These are phyloP conservation scores for Starmerella cellae DNA, from an alignment of 805 yeast species.

Conservation along the genomic window DNA sequence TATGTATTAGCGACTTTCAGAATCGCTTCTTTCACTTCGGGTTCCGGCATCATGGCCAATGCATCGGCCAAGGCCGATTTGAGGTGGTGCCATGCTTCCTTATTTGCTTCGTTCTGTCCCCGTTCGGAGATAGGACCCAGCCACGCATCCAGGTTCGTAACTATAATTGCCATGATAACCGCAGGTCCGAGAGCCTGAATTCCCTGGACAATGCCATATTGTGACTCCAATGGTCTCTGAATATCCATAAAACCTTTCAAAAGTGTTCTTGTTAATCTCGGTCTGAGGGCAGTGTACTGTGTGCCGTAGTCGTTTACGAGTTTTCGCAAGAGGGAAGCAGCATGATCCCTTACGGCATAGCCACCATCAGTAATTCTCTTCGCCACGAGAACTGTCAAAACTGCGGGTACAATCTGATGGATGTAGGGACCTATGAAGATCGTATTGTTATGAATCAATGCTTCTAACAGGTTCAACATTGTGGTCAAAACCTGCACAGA, in stretches of 20 bases:
- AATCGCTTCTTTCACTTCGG: conserved; percentile 11
- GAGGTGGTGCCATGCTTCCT: conserved; percentile 18
- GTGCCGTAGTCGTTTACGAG: conserved; percentile 71
- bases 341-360: conserved; percentile 69
- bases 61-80: conserved; percentile 18
- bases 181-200: conserved; percentile 74
- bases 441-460: conserved; percentile 68
- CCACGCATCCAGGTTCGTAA: conserved; percentile 83
- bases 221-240: conserved; percentile 72
- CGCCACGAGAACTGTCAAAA: conserved; percentile 76
- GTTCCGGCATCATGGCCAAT: conserved; percentile 10
- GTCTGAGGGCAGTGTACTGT: conserved; percentile 76
- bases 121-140: conserved; percentile 34
- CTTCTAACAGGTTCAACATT: conserved; percentile 78
- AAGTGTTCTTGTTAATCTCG: conserved; percentile 85
- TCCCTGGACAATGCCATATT: conserved; percentile 83
- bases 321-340: conserved; percentile 68
- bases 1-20: conserved; percentile 1
- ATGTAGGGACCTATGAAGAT: conserved; percentile 89
- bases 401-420: conserved; percentile 94
- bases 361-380: conserved; percentile 45
- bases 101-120: conserved; percentile 27
- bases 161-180: conserved; percentile 65
- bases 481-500: conserved; percentile 53
- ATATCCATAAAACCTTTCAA: conserved; percentile 81